phyloP scores from a whole-genome alignment of 164 flowering plant species.

The Umbilicus rupestris region DNA sequence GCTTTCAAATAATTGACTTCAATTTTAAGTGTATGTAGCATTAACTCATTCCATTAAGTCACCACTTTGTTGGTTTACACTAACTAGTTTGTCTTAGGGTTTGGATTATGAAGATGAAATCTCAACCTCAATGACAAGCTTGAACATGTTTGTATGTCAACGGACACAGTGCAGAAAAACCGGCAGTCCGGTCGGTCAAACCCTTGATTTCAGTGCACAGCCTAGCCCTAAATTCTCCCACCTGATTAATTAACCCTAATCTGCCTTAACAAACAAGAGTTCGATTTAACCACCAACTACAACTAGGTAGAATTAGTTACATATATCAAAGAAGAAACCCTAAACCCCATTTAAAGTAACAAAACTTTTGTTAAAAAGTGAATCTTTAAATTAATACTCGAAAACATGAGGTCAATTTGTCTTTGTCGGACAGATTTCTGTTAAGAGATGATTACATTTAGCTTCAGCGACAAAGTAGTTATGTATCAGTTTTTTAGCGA shows the following conservation, averaged over 20 bases:
- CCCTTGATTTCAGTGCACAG: neutral
- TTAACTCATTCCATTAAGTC: neutral
- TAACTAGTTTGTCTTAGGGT: neutral
- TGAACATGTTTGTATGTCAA: neutral
- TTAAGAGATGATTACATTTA: too few species aligned
- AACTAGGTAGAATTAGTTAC: neutral
- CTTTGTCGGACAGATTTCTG: too few species aligned
- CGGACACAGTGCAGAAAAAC: neutral
- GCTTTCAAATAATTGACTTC: too few species aligned
- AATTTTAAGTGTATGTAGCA: too few species aligned
- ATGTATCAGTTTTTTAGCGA: too few species aligned
- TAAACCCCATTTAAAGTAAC: too few species aligned
- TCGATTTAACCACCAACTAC: neutral
- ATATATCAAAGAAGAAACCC: too few species aligned
- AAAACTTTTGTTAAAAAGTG: too few species aligned
- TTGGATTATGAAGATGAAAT: neutral
- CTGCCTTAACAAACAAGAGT: neutral
- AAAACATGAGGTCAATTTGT: too few species aligned
- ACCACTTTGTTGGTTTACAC: neutral
- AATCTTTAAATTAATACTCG: too few species aligned
- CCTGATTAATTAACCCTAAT: neutral
- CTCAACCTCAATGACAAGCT: neutral
- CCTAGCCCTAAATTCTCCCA: slow-evolving; percentile 2
- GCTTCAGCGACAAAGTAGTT: too few species aligned
- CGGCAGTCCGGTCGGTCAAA: neutral